Conservation (phyloP, 345 rosid genomes). For the Arabidopsis arenosa region DNA sequence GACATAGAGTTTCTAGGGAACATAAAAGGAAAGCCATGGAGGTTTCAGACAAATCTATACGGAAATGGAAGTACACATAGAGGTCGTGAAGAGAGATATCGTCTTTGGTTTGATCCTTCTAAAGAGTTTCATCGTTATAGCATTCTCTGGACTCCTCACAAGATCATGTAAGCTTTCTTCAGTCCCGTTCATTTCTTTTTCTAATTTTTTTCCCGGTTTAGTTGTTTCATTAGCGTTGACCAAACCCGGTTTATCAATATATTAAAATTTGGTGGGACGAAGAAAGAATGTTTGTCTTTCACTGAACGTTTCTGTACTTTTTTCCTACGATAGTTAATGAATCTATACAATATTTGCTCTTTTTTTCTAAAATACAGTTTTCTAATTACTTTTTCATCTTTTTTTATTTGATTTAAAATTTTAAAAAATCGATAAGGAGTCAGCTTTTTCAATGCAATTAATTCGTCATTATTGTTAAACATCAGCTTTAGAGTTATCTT, state of each 20-base stretch:
- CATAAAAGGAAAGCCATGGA: conserved; percentile 83
- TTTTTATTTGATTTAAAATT: neutral
- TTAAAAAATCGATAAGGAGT: neutral
- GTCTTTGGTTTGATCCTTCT: conserved; percentile 93
- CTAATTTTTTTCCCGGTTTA: neutral
- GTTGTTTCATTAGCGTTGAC: conserved; percentile 28
- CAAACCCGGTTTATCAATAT: conserved; percentile 25
- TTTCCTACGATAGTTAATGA: conserved; percentile 32
- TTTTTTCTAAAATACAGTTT: neutral
- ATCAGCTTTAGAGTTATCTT: neutral
- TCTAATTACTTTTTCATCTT: neutral
- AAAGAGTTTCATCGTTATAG: conserved; percentile 84
- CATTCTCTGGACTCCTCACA: conserved; percentile 82
- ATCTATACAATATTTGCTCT: neutral
- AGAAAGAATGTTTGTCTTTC: conserved; percentile 35
- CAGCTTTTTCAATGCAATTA: conserved; percentile 27
- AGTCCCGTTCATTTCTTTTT: neutral
- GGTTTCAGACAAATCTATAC: conserved; percentile 90
- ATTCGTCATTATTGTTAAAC: conserved; percentile 17
- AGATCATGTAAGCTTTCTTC: conserved; percentile 63
- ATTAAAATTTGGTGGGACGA: conserved; percentile 18
- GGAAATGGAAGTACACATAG: conserved; percentile 88
- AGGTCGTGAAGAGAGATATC: conserved; percentile 94
- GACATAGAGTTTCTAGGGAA: conserved; percentile 96
- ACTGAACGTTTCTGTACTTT: conserved; percentile 26